Conservation (phyloP, 768 basidiomycete species). For the Crassisporium funariophilum region DNA sequence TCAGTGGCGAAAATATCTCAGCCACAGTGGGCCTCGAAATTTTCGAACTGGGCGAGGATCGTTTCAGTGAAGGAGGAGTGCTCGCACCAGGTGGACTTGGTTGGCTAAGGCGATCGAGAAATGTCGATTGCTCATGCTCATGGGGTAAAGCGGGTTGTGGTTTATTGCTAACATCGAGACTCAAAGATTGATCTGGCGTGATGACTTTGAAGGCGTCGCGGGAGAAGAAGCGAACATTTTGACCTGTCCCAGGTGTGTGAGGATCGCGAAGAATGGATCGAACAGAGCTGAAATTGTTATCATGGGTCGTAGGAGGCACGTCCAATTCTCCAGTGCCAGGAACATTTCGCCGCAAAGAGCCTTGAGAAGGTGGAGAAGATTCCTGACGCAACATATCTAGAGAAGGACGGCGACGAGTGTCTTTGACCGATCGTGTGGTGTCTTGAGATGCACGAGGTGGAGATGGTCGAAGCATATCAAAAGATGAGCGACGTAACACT, state of each 20-base stretch:
- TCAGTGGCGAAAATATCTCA: conserved; percentile 53
- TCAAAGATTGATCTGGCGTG: conserved; percentile 62
- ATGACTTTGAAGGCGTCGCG: conserved; percentile 66
- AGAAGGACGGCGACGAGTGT: conserved; percentile 36
- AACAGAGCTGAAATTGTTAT: conserved; percentile 52
- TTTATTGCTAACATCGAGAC: conserved; percentile 38
- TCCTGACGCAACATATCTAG: conserved; percentile 41
- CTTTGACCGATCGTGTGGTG: conserved; percentile 25
- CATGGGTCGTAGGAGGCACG: conserved; percentile 30
- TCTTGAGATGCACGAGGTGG: conserved; percentile 18
- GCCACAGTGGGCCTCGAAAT: conserved; percentile 45
- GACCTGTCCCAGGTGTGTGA: conserved; percentile 75
- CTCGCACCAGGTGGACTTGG: conserved; percentile 26
- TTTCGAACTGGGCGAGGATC: conserved; percentile 35
- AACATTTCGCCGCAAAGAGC: conserved; percentile 17
- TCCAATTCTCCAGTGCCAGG: conserved; percentile 28
- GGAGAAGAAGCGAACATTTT: conserved; percentile 78
- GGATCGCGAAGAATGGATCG: conserved; percentile 74
- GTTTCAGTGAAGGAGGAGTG: conserved; percentile 30
- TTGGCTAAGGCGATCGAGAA: conserved; percentile 35
- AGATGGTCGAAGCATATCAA: conserved; percentile 33
- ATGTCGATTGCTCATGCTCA: conserved; percentile 27
- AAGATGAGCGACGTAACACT: conserved; percentile 31
- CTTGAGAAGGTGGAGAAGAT: conserved; percentile 16
- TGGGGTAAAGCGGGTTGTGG: conserved; percentile 30